Base-by-base conservation (phyloP, 768 basidiomycete genomes). In the Cystoderma amianthinum region DNA sequence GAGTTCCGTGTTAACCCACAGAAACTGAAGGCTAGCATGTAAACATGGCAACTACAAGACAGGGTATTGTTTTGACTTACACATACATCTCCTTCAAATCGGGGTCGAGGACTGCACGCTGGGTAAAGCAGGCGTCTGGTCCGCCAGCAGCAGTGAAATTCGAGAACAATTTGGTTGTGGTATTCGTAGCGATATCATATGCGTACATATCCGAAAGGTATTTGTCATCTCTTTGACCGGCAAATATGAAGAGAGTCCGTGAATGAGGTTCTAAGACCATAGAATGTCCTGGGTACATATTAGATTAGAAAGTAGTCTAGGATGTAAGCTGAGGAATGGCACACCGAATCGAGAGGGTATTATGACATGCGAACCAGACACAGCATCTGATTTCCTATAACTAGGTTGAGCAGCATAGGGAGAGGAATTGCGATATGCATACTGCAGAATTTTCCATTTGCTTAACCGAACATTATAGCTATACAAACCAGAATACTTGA, bases 141-240 rank as follows among this genome's bases (percentile, higher is more conserved):
- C 86, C 85, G 1, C 83, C 81, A 6, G 67, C 61, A 12, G 66
- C 44, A 2, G 74, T 70, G 57, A 82, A 79, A 52, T 85, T 78
- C 33, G 74, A 63, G 51, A 74, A 85, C 3, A 86, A 52, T 51
- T 87, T 78, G 1, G 73, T 72, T 19, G 74, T 69, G 2, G 69
- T 72, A 51, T 74, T 73, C 2, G 71, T 76, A 33, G 63, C 59
- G 46, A 83, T 72, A 43, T 87, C 74, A 59, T 79, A 85, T 1
- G 78, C 67, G 39, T 82, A 84, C 85, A 89, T 85, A 57, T 89
- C 87, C 2, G 80, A 74, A 6, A 85, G 69, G 45, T 78, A 80
- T 44, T 66, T 74, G 17, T 82, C 75, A 19, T 80, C 78, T 13
- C 74, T 69, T 56, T 85, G 80, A 1, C 88, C 87, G 9, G 78